A percentile compares a stretch with the other conserved stretches of the same genome.
These are phyloP conservation scores for Puccinia polysora DNA, from an alignment of 1,284 basidiomycete genomes.

Conservation along the genomic window DNA sequence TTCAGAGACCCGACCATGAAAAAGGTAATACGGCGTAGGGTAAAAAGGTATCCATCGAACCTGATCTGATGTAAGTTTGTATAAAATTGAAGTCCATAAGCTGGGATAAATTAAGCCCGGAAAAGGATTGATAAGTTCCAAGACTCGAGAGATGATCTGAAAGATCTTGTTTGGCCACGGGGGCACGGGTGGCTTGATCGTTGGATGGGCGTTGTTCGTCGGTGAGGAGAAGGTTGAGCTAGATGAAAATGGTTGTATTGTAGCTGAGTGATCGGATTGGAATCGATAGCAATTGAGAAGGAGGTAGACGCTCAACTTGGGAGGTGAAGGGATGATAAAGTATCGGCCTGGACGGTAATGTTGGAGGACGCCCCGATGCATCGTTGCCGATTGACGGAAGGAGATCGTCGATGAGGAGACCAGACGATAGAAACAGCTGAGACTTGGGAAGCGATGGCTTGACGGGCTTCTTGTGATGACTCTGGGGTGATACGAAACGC, in stretches of 20 bases:
- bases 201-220: neutral
- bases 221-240: constrained; percentile 4
- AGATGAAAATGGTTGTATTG: neutral
- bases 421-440: constrained; percentile 19
- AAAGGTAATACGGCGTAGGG: neutral
- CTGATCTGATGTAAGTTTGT: constrained; percentile 31
- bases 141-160: neutral
- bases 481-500: too few species aligned
- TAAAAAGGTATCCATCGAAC: neutral
- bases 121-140: constrained; percentile 9
- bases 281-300: too few species aligned
- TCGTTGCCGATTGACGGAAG: neutral
- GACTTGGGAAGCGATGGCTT: constrained; percentile 9
- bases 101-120: constrained; percentile 5
- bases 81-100: constrained; percentile 8
- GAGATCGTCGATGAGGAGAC: neutral
- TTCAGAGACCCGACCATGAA: too few species aligned
- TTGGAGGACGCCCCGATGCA: neutral
- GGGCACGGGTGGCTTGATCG: neutral
- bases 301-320: constrained; percentile 13
- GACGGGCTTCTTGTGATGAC: constrained; percentile 36
- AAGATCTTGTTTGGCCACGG: neutral
- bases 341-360: neutral
- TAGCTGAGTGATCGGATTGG: neutral
- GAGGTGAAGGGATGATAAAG: constrained; percentile 32